Conservation (phyloP, 2,329 filamentous ascomycete species). For the Thielaviopsis musarum region DNA sequence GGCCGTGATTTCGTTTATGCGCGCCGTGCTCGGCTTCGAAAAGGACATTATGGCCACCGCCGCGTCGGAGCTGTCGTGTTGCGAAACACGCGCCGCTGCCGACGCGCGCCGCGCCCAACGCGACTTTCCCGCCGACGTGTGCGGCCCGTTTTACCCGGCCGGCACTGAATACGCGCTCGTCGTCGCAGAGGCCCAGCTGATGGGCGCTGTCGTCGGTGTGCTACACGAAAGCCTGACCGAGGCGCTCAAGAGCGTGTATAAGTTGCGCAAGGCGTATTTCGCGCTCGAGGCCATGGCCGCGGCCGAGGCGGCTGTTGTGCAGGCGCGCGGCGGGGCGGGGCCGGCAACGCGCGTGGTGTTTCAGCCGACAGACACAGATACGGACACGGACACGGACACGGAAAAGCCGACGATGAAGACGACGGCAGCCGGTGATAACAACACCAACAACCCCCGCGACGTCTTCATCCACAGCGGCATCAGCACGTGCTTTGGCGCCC, state of each 20-base stretch:
- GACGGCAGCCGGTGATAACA: not conserved
- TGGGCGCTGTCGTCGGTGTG: constrained; percentile 75
- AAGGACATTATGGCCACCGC: constrained; percentile 82
- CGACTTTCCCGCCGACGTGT: constrained; percentile 26
- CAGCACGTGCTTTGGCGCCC: constrained; percentile 76
- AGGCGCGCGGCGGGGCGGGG: not conserved
- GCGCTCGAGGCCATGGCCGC: constrained; percentile 66
- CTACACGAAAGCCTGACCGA: constrained; percentile 88
- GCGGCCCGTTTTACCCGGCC: constrained; percentile 49
- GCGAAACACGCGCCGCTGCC: constrained; percentile 58
- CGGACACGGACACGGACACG: no score
- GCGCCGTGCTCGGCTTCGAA: constrained; percentile 77
- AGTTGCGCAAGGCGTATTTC: constrained; percentile 73
- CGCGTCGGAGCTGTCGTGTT: constrained; percentile 50
- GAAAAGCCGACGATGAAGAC: not conserved
- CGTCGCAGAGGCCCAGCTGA: constrained; percentile 71
- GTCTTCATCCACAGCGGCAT: constrained; percentile 77
- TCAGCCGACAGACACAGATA: no score
- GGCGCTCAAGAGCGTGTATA: constrained; percentile 81
- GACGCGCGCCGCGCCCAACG: constrained; percentile 63
- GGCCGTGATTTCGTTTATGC: constrained; percentile 69
- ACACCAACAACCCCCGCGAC: constrained; percentile 48
- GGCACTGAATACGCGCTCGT: constrained; percentile 80
- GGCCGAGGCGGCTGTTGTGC: constrained; percentile 42
- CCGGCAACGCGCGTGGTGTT: no score